Percentiles rank a stretch among this genome's conserved stretches.
Conservation (phyloP, 2,329 filamentous ascomycete species). For the Ascochyta viciae-villosae region DNA sequence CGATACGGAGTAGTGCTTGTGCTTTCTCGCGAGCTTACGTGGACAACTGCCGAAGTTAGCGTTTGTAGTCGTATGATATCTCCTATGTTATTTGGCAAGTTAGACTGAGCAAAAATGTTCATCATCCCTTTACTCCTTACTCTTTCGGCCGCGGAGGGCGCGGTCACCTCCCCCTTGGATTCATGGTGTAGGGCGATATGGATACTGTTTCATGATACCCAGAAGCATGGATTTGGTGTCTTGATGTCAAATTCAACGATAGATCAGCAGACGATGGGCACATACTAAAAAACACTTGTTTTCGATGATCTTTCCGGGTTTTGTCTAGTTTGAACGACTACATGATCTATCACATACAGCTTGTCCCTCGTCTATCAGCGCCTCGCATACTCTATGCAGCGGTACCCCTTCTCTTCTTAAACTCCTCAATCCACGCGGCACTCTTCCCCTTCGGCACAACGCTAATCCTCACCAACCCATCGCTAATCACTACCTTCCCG, state of each 20-base stretch:
- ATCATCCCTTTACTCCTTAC: background rate
- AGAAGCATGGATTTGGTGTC: background rate
- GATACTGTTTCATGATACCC: background rate
- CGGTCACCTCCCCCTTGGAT: background rate
- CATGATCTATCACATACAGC: background rate
- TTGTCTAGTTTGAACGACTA: background rate
- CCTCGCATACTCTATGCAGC: background rate
- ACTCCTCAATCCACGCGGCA: constrained; percentile 79
- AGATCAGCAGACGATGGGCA: background rate
- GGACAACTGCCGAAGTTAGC: background rate
- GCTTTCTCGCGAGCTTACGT: background rate
- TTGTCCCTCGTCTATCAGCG: background rate
- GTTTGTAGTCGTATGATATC: background rate
- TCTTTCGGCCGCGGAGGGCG: background rate
- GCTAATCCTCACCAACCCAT: constrained; percentile 82
- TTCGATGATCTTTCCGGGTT: no score
- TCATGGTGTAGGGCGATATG: background rate
- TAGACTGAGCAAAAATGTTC: background rate
- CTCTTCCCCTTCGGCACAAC: constrained; percentile 77
- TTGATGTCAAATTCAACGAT: background rate
- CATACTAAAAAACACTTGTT: background rate
- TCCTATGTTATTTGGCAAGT: background rate
- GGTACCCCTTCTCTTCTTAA: constrained; percentile 71
- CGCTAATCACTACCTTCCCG: constrained; percentile 85
- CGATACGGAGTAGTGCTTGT: constrained; percentile 13